Percentiles rank a stretch among this genome's conserved stretches.
phyloP scores from a whole-genome alignment of 2,329 filamentous ascomycete species.

The Claviceps sorghi region DNA sequence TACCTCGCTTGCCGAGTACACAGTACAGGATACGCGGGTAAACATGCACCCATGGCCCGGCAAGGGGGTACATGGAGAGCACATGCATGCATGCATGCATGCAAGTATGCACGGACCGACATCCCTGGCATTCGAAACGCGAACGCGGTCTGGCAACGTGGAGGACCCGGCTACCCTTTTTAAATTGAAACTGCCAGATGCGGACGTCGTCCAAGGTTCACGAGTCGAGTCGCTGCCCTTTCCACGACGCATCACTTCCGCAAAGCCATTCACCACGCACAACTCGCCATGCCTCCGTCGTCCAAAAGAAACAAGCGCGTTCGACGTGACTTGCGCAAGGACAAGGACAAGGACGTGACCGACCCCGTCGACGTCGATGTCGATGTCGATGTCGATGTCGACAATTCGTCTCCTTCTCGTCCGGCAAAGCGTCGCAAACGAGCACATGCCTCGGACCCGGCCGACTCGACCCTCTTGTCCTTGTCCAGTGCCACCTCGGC shows the following conservation, averaged over 20 bases:
- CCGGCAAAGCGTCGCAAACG: constrained; percentile 52
- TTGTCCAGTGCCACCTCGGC: constrained; percentile 7
- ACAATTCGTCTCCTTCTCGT: constrained; percentile 44
- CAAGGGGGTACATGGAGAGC: not conserved
- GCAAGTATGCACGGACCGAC: not conserved
- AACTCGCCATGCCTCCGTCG: constrained; percentile 21
- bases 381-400: no score
- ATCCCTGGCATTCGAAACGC: constrained; percentile 12
- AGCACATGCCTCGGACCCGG: constrained; percentile 16
- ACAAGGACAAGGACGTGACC: constrained; percentile 21
- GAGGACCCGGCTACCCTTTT: constrained; percentile 5
- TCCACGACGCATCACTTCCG: not conserved
- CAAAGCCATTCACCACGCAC: not conserved
- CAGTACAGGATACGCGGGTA: no score
- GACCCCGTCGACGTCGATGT: constrained; percentile 26
- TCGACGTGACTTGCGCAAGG: constrained; percentile 25
- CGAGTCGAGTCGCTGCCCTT: not conserved
- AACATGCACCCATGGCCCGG: not conserved
- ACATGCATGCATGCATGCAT: not conserved
- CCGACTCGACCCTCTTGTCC: constrained; percentile 8
- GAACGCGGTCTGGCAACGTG: constrained; percentile 14
- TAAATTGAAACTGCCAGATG: constrained; percentile 2
- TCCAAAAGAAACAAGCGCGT: constrained; percentile 23
- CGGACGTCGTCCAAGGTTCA: not conserved
- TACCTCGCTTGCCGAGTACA: not conserved